These are phyloP conservation scores for Exsudoporus floridanus DNA, from an alignment of 1,284 basidiomycete species.

Conservation along the genomic window DNA sequence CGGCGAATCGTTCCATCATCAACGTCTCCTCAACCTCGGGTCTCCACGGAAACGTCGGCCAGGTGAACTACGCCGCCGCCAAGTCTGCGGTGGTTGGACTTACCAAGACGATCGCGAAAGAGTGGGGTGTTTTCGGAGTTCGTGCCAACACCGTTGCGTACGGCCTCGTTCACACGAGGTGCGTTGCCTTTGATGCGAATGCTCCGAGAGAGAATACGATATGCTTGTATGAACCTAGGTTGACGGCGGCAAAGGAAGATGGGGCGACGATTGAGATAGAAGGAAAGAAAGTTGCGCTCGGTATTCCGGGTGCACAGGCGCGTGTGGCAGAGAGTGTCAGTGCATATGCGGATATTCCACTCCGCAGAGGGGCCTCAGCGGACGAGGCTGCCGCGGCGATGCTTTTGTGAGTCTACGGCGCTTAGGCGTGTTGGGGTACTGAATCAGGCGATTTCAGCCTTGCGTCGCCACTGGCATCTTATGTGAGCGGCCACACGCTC, in stretches of 20 bases:
- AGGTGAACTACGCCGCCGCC: slow-evolving; percentile 80
- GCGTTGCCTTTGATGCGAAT: slow-evolving; percentile 10
- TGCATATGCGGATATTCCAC: slow-evolving; percentile 60
- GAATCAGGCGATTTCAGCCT: slow-evolving; percentile 44
- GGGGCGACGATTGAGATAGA: slow-evolving; percentile 77
- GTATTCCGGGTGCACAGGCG: slow-evolving; percentile 60
- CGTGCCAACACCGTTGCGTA: slow-evolving; percentile 82
- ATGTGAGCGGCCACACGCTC: slow-evolving; percentile 79
- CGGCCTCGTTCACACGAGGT: slow-evolving; percentile 74
- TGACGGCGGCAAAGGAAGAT: slow-evolving; percentile 74
- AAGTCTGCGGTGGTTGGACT: slow-evolving; percentile 77
- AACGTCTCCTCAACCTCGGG: slow-evolving; percentile 79
- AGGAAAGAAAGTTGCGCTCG: slow-evolving; percentile 81
- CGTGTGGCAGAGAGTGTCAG: slow-evolving; percentile 32
- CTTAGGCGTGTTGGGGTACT: slow-evolving; percentile 3
- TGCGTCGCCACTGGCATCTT: slow-evolving; percentile 75
- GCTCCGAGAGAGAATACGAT: background rate
- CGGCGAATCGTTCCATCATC: slow-evolving; percentile 74
- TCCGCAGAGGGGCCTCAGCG: slow-evolving; percentile 69
- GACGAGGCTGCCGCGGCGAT: slow-evolving; percentile 77
- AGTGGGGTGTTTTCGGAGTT: slow-evolving; percentile 83
- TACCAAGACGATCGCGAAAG: slow-evolving; percentile 84
- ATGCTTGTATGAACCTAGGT: slow-evolving; percentile 35
- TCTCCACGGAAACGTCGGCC: slow-evolving; percentile 82
- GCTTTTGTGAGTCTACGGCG: slow-evolving; percentile 57